Evolutionary conservation across 2,329 filamentous ascomycete genomes (phyloP).

Genomic region (Podosphaera fusca): DNA sequence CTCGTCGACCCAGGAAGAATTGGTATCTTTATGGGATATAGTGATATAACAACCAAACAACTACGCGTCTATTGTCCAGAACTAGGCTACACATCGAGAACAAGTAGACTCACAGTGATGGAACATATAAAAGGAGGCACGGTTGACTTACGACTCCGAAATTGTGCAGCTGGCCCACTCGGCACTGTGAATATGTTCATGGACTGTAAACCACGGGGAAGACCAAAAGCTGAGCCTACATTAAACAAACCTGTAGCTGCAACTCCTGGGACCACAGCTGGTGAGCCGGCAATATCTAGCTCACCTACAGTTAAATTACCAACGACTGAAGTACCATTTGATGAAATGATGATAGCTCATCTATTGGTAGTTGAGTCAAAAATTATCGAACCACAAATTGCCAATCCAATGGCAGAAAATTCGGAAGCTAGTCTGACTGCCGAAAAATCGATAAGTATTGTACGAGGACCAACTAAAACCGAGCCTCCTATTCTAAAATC

Average conservation of each 20-base stretch:
- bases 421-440: too few relatives aligned
- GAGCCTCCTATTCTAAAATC: too few relatives aligned
- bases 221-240: background rate
- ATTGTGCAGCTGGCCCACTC: background rate
- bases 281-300: too few relatives aligned
- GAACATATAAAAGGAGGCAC: background rate
- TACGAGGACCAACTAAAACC: too few relatives aligned
- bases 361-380: too few relatives aligned
- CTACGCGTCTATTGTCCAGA: background rate
- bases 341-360: too few relatives aligned
- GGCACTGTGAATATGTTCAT: background rate
- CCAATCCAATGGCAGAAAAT: too few relatives aligned
- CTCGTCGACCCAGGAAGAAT: background rate
- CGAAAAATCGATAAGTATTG: too few relatives aligned
- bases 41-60: background rate
- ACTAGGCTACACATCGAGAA: background rate
- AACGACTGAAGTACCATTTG: too few relatives aligned
- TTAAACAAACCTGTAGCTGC: background rate
- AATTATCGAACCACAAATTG: too few relatives aligned
- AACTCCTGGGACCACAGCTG: too few relatives aligned
- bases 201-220: background rate
- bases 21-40: slow-evolving; percentile 1
- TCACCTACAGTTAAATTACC: too few relatives aligned
- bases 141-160: background rate
- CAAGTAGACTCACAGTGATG: background rate